Evolutionary conservation across 2,329 filamentous ascomycete species (phyloP).

Genomic region (Xylaria sp.): DNA sequence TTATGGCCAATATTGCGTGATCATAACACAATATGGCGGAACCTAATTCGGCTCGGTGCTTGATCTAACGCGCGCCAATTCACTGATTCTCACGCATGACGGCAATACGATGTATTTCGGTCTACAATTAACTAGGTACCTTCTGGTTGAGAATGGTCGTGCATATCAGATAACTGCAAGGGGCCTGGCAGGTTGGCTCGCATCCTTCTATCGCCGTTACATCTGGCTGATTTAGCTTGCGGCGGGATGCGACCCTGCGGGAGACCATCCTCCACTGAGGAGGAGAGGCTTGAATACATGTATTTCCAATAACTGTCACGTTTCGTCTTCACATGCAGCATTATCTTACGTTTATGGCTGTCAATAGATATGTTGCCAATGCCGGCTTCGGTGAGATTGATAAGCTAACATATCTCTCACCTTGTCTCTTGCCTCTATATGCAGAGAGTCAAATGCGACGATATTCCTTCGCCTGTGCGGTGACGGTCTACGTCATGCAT

Average conservation of each 20-base stretch:
- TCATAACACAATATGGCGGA: slow-evolving; percentile 36
- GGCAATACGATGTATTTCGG: slow-evolving; percentile 1
- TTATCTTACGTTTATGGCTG: slow-evolving; percentile 9
- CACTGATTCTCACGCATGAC: slow-evolving; percentile 4
- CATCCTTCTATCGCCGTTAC: slow-evolving; percentile 27
- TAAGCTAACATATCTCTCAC: slow-evolving; percentile 21
- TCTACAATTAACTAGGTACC: slow-evolving; percentile 6
- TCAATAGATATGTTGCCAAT: slow-evolving; percentile 1
- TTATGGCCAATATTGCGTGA: slow-evolving; percentile 38
- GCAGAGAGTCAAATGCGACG: background rate
- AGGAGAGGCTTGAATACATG: background rate
- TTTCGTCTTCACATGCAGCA: background rate
- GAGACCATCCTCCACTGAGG: slow-evolving; percentile 8
- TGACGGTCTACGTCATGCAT: slow-evolving; percentile 12
- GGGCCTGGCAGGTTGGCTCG: slow-evolving; percentile 18
- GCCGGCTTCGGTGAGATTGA: slow-evolving; percentile 21
- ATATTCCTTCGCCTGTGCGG: slow-evolving; percentile 2
- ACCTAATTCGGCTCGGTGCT: slow-evolving; percentile 16
- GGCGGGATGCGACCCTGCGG: slow-evolving; percentile 30
- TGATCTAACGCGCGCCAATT: slow-evolving; percentile 6
- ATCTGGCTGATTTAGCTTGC: slow-evolving; percentile 27
- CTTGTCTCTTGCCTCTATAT: background rate
- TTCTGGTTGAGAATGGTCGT: background rate
- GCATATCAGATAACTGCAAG: slow-evolving; percentile 21
- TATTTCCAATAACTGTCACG: background rate